Evolutionary conservation across 192 early-diverging fungal genomes (phyloP), one percentile per base, ranked within the genome.

Genomic region (Mortierella hygrophila): DNA sequence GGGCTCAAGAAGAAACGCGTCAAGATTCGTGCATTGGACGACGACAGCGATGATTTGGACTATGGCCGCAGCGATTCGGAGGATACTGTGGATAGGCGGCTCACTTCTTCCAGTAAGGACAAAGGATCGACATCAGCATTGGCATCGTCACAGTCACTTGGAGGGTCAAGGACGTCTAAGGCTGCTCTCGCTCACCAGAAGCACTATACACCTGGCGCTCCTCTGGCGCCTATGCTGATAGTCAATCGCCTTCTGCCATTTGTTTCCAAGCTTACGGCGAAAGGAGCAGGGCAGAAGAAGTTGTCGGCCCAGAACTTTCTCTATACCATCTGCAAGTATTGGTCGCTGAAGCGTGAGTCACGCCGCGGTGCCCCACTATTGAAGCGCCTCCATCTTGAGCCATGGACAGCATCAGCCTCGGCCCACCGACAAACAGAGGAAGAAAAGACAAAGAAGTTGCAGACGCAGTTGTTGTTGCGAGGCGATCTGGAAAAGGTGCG

Each of bases 371-470:
- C 98, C 3, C 97, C 99, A 1, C 90, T 99, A 8, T 89, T 99
- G 47, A 99, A 99, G 86, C 92, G 99, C 68, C 90, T 99, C 40
- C 97, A 99, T 83, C 88, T 99, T 82, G 98, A 99, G 92, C 97
- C 97, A 18, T 98, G 97, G 97, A 98, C 97, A 1, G 96, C 97
- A 1, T 96, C 95, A 42, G 93, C 92, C 1, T 91, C 94, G 26
- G 90, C 93, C 85, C 91, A 94, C 75, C 93, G 95, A 44, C 95
- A 96, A 40, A 92, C 94, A 21, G 97, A 97, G 73, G 92, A 95
- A 80, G 93, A 93, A 47, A 94, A 95, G 69, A 91, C 91, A 9
- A 93, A 94, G 71, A 92, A 94, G 54, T 92, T 93, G 68, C 87
- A 90, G 81, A 89, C 95, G 11, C 55, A 78, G 32, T n/a, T 82